A percentile compares a stretch with the other conserved stretches of the same genome.
Conservation (phyloP, 2,329 filamentous ascomycete genomes). For the Trichoderma sp. region DNA sequence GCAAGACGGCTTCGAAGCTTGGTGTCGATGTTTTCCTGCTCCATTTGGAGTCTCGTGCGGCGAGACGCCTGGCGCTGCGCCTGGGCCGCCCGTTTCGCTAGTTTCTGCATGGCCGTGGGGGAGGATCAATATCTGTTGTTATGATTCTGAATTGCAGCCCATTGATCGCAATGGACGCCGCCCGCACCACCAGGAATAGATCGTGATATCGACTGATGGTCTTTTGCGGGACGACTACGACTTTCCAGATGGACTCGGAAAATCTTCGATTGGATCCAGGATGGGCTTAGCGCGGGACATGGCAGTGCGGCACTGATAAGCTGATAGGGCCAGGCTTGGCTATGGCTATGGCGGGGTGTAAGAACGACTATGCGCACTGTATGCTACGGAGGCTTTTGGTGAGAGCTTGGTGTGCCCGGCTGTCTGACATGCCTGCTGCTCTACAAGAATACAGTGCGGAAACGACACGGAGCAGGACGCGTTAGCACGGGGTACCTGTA, state of each 20-base stretch:
- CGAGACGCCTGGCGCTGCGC: slow-evolving; percentile 65
- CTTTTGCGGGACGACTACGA: slow-evolving; percentile 1
- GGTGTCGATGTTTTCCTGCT: slow-evolving; percentile 36
- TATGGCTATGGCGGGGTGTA: background rate
- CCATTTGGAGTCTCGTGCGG: slow-evolving; percentile 44
- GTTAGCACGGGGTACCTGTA: background rate
- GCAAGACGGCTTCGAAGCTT: slow-evolving; percentile 38
- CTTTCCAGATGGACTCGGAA: slow-evolving; percentile 18
- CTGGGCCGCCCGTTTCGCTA: slow-evolving; percentile 65
- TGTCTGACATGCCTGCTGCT: background rate
- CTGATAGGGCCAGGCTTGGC: background rate
- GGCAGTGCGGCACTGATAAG: background rate
- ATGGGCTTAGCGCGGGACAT: slow-evolving; percentile 11
- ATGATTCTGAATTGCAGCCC: slow-evolving; percentile 6
- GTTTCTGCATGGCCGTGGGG: slow-evolving; percentile 64
- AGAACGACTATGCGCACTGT: background rate
- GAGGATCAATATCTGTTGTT: background rate
- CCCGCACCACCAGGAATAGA: background rate
- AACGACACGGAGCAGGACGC: background rate
- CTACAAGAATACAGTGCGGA: background rate
- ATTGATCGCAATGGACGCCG: slow-evolving; percentile 24
- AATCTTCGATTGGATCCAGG: slow-evolving; percentile 21
- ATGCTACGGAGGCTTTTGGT: no score
- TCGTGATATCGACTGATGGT: slow-evolving; percentile 14
- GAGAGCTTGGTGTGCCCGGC: background rate